phyloP scores from a whole-genome alignment of 139 green algal species.

The Coelastrella sp. region DNA sequence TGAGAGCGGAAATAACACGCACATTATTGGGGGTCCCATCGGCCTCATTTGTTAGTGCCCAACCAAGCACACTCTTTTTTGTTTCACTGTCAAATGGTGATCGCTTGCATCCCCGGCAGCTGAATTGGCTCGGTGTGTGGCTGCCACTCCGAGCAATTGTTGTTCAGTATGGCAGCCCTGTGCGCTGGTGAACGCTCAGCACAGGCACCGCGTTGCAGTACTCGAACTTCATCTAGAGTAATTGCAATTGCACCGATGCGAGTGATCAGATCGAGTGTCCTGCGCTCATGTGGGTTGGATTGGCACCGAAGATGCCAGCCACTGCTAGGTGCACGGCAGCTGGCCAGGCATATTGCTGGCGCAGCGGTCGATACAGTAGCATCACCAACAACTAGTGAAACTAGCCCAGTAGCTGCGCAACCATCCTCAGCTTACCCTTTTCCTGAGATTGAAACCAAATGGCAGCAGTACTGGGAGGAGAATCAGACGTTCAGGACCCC shows the following conservation, averaged over 20 bases:
- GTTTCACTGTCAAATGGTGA: too few relatives aligned
- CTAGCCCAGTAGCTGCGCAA: background rate
- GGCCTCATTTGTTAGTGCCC: too few relatives aligned
- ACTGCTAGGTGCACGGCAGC: background rate
- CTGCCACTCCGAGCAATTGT: background rate
- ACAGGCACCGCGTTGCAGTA: background rate
- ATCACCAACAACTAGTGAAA: background rate
- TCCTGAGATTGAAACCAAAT: constrained; percentile 91
- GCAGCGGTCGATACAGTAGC: constrained; percentile 20
- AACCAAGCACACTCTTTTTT: too few relatives aligned
- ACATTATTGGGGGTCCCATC: too few relatives aligned
- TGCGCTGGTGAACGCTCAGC: background rate
- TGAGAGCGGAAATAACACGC: too few relatives aligned
- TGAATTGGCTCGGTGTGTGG: background rate
- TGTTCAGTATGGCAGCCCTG: constrained; percentile 2
- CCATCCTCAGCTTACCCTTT: constrained; percentile 84
- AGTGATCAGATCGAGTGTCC: background rate
- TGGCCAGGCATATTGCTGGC: background rate
- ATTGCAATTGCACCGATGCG: background rate
- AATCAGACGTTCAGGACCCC: constrained; percentile 96
- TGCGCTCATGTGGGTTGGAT: background rate
- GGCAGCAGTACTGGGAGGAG: constrained; percentile 92
- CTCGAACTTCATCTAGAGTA: background rate
- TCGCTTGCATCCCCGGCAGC: too few relatives aligned
- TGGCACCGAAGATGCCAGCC: background rate